Evolutionary conservation across 345 rosid genomes (phyloP), one percentile per base, ranked within the genome.

Genomic region (Cardamine chenopodiifolia): DNA sequence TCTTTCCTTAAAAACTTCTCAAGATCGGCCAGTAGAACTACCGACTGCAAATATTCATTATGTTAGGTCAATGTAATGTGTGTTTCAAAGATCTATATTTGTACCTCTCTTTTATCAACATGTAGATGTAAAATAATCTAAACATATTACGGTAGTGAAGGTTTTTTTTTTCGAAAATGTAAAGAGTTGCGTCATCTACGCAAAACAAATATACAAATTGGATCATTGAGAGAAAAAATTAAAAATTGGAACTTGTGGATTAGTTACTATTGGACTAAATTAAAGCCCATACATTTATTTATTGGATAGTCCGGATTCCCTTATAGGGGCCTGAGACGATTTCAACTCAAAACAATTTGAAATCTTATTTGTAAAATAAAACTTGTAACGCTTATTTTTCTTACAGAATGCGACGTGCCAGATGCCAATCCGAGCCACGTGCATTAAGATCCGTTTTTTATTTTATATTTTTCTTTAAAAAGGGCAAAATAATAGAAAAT

Each of bases 361-460:
- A 20, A 50, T 9, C 6, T 7, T 29, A 15, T 39, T 37, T 66
- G 4, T 29, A 42, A n/a, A n/a, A n/a, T 26, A 53, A 1, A 39
- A 58, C 9, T 6, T 44, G 19, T 1, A n/a, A 44, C 44, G 15
- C 42, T 39, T 19, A n/a, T 7, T 42, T 35, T 67, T 37, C 45
- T 40, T 40, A 14, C 15, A 18, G 5, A 68, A 66, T 66, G 68
- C 45, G 61, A 66, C 54, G 49, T 58, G 73, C 44, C 7, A 74
- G 64, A 60, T 52, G 61, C 74, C 57, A 50, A 75, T 25, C 29
- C 57, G 35, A n/a, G 79, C 79, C 79, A 76, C 75, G 79, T 76
- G 70, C 70, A 23, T 52, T 50, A 68, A 49, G 49, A 68, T 23
- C 57, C 44, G 9, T 18, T 59, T 66, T 65, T 1, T 14, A 1